Evolutionary conservation across 805 yeast species (phyloP).

Genomic region (Wickerhamomyces sydowiorum): DNA sequence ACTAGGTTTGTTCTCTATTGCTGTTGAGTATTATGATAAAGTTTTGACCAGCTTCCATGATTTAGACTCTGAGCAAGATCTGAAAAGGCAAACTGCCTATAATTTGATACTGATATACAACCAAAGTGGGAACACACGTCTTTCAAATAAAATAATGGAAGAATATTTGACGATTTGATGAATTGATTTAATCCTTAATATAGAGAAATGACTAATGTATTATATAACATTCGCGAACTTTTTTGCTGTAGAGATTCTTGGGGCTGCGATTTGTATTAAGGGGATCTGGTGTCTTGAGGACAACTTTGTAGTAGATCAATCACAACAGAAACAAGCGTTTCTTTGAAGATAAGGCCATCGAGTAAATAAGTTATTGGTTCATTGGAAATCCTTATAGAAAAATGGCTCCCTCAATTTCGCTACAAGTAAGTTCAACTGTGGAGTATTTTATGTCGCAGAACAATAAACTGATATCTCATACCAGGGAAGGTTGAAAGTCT

Average conservation of each 20-base stretch:
- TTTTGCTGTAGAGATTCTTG: no score
- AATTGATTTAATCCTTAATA: not conserved
- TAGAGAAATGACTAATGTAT: not conserved
- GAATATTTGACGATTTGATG: slow-evolving; percentile 40
- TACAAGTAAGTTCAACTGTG: slow-evolving; percentile 18
- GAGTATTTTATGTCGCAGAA: not conserved
- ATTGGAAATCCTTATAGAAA: no score
- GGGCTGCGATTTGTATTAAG: no score
- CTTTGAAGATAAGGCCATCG: no score
- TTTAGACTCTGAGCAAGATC: slow-evolving; percentile 45
- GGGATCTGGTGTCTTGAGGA: no score
- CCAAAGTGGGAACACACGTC: slow-evolving; percentile 61
- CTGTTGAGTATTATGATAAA: slow-evolving; percentile 65
- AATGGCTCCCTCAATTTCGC: slow-evolving; percentile 24
- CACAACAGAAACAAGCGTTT: no score
- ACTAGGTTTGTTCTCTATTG: slow-evolving; percentile 70
- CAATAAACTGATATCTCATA: not conserved
- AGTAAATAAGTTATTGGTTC: no score
- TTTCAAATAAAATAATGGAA: slow-evolving; percentile 62
- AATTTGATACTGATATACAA: slow-evolving; percentile 73
- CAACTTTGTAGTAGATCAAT: no score
- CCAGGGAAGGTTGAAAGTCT: slow-evolving; percentile 25
- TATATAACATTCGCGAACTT: no score
- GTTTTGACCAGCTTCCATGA: slow-evolving; percentile 43
- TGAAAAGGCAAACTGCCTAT: slow-evolving; percentile 79